Evolutionary conservation across 306 rosid species (phyloP), one percentile per base, ranked within the genome.

Genomic region (Trifolium fragiferum): DNA sequence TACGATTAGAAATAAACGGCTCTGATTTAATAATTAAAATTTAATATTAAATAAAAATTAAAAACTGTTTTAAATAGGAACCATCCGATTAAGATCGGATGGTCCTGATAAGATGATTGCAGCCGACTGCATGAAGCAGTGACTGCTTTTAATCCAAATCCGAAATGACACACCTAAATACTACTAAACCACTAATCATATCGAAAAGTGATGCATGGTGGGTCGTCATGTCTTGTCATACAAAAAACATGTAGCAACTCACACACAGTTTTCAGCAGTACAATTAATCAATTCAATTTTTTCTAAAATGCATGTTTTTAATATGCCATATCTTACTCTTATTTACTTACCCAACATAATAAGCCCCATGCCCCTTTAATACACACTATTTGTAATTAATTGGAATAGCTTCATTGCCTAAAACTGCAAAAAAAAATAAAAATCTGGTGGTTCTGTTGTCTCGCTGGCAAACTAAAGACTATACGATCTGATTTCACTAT

Each of bases 191-290:
- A 75, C 9, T 38, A 49, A 20, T 60, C 51, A 57, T 51, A 37
- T 60, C 7, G 18, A 37, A 16, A 27, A 37, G 63, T n/a, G 58
- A 5, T 57, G 33, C 47, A 57, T 5, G 18, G 51, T 76, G 73
- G 73, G 20, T 65, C 30, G 11, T 67, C 73, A 47, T 74, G 20
- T 63, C 80, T 27, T 74, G 40, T 58, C 72, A 51, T 25, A 58
- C 6, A 57, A 21, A 53, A n/a, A 75, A 19, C 38, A 61, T 7
- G 74, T 13, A 16, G 19, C 33, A 8, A 63, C 46, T 27, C 43
- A 43, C 78, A 14, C 44, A 53, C 25, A 11, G 12, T 5, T 21
- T 30, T 16, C 80, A 32, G 27, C 8, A 16, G 19, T 69, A 51
- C 47, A 6, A 12, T 55, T 37, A 37, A 37, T 37, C 40, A 37